Percentiles rank a stretch among this genome's conserved stretches.
Evolutionary conservation across 345 rosid species (phyloP).

Genomic region (Mangifera indica): DNA sequence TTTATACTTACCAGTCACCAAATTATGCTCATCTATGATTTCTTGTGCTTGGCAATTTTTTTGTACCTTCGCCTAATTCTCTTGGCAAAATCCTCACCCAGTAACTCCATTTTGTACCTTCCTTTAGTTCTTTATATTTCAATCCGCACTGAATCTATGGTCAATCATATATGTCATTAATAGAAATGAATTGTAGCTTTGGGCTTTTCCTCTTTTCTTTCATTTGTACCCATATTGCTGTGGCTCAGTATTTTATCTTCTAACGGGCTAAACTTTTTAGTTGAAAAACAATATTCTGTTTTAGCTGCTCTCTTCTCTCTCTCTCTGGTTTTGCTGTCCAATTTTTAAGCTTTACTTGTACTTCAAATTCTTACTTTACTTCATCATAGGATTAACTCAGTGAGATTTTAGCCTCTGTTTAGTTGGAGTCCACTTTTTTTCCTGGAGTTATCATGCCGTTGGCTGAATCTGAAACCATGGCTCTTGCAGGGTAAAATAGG

Average conservation of each 20-base stretch:
- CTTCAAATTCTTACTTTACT: not conserved
- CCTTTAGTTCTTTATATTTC: not conserved
- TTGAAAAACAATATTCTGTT: not conserved
- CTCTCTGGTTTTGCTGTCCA: not conserved
- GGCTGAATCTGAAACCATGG: not conserved
- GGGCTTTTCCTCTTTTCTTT: not conserved
- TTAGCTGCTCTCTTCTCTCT: not conserved
- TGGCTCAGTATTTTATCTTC: not conserved
- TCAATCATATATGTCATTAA: not conserved
- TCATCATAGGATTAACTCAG: not conserved
- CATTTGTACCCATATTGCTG: not conserved
- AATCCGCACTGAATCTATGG: not conserved
- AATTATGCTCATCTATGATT: not conserved
- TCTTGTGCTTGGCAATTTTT: not conserved
- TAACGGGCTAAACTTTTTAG: not conserved
- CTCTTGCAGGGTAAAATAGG: not conserved
- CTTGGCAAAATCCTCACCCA: not conserved
- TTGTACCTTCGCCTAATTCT: not conserved
- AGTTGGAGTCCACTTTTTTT: not conserved
- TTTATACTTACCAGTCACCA: slow-evolving; percentile 27
- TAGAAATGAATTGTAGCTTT: not conserved
- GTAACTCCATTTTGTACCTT: not conserved
- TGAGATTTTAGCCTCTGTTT: not conserved
- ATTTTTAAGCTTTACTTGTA: not conserved
- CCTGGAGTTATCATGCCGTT: not conserved